These are phyloP conservation scores for Claviceps maximensis DNA, from an alignment of 2,329 filamentous ascomycete genomes.

Conservation along the genomic window DNA sequence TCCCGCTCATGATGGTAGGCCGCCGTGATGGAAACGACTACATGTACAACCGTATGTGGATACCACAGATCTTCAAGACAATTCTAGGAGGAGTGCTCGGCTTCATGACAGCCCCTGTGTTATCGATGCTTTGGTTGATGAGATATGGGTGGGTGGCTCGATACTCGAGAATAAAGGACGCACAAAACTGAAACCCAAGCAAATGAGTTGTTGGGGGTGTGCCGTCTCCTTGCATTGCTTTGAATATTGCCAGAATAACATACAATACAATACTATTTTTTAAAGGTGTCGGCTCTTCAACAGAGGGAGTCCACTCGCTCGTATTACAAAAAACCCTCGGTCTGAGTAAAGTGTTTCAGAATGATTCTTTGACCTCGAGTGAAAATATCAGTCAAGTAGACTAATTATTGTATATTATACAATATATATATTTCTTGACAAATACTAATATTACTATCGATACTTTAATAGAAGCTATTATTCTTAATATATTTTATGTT, in stretches of 20 bases:
- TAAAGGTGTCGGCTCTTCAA: constrained; percentile 11
- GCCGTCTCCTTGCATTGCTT: neutral
- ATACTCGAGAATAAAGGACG: neutral
- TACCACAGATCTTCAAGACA: constrained; percentile 36
- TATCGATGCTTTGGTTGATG: constrained; percentile 37
- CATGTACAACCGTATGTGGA: constrained; percentile 28
- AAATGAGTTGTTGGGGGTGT: neutral
- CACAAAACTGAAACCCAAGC: neutral
- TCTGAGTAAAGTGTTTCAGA: too few relatives aligned
- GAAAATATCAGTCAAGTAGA: too few relatives aligned
- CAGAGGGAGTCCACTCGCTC: too few relatives aligned
- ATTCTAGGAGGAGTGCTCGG: constrained; percentile 33
- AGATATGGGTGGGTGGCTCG: constrained; percentile 31
- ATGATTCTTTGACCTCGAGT: too few relatives aligned
- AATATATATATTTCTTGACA: too few relatives aligned
- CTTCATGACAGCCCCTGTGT: constrained; percentile 32
- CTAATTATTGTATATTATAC: too few relatives aligned
- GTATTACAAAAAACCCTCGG: too few relatives aligned
- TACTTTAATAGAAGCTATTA: too few relatives aligned
- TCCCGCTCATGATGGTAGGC: constrained; percentile 28
- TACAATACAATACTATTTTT: neutral
- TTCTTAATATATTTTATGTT: too few relatives aligned
- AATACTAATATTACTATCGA: too few relatives aligned
- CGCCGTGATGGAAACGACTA: constrained; percentile 26
- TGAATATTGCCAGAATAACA: neutral